These are phyloP conservation scores for Tagetes erecta DNA, from an alignment of 129 eudicot genomes.

Conservation along the genomic window DNA sequence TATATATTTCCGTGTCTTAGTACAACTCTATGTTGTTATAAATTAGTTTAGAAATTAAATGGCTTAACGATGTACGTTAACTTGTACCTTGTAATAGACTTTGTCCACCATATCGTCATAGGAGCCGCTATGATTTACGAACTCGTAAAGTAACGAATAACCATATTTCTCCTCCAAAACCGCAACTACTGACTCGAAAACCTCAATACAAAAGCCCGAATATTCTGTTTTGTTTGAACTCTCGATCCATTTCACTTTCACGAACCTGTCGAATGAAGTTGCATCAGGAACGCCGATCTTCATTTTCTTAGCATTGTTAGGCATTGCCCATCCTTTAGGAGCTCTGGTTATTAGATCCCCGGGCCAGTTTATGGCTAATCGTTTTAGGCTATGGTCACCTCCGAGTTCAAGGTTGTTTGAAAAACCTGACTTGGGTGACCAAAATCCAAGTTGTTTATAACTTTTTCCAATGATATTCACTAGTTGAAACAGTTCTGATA, in stretches of 20 bases:
- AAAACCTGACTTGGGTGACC: slow-evolving; percentile 42
- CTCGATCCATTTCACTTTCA: slow-evolving; percentile 25
- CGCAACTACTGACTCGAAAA: slow-evolving; percentile 27
- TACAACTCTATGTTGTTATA: not conserved
- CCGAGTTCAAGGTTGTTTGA: not conserved
- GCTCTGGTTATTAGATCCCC: slow-evolving; percentile 35
- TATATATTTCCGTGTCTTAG: not conserved
- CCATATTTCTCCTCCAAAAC: slow-evolving; percentile 22
- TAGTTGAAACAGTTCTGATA: slow-evolving; percentile 27
- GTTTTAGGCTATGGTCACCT: slow-evolving; percentile 2
- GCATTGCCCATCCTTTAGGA: slow-evolving; percentile 51
- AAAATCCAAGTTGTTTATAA: slow-evolving; percentile 53
- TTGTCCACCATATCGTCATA: slow-evolving; percentile 31
- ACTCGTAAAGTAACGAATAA: slow-evolving; percentile 36
- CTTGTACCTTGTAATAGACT: slow-evolving; percentile 36
- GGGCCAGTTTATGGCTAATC: slow-evolving; percentile 42
- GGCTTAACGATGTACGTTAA: not conserved
- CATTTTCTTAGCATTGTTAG: slow-evolving; percentile 29
- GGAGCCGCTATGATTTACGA: slow-evolving; percentile 30
- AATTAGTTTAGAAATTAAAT: not conserved
- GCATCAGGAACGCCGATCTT: slow-evolving; percentile 45
- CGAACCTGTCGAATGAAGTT: slow-evolving; percentile 41
- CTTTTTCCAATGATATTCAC: slow-evolving; percentile 53
- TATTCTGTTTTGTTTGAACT: slow-evolving; percentile 20
- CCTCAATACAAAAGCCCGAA: slow-evolving; percentile 36